Base-by-base conservation (phyloP, 2,329 filamentous ascomycete species). In the Aspergillus costaricaensis region DNA sequence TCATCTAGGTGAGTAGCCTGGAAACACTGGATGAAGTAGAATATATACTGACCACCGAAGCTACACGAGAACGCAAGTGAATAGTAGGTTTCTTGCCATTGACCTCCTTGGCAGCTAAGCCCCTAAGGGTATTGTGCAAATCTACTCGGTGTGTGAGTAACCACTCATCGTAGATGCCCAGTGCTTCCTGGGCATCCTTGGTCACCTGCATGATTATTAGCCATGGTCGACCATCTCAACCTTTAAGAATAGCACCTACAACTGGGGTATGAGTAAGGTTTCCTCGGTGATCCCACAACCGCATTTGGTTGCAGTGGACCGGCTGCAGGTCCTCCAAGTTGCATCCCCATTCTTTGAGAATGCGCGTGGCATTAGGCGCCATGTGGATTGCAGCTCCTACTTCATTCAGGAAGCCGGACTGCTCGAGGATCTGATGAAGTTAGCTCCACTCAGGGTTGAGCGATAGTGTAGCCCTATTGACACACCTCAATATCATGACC, bases 111-210 rank as follows among this genome's bases (percentile, higher is more conserved):
- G 71, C 64, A 4, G 74, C 75, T 41, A 73, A 58, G 17, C 65
- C 47, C 19, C 70, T 67, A 5, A 78, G 64, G 21, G 70, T 68
- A 47, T 70, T 70, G 55, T 79, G 76, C 51, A 80, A 63, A 62
- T 79, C 77, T 21, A 79, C 75, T 7, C 77, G 69, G 65, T 79
- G 76, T 5, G 72, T 61, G 17, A 68, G 50, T 17, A 66, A 3
- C 61, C 64, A 68, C 25, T 66, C 62, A 44, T 66, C 64, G 5
- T 38, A 17, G 3, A 64, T 49, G 15, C 60, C 44, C 9, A 66
- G 23, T 4, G 19, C 14, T n/a, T 49, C 17, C 23, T 56, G 62
- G 2, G 36, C 9, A 0, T 65, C 56, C 41, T 64, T 25, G 5
- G 65, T 64, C 9, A 67, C 38, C 64, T 66, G 36, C 36, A 39